Base-by-base conservation (phyloP, 108 stramenopile species). In the Nitzschia palea region DNA sequence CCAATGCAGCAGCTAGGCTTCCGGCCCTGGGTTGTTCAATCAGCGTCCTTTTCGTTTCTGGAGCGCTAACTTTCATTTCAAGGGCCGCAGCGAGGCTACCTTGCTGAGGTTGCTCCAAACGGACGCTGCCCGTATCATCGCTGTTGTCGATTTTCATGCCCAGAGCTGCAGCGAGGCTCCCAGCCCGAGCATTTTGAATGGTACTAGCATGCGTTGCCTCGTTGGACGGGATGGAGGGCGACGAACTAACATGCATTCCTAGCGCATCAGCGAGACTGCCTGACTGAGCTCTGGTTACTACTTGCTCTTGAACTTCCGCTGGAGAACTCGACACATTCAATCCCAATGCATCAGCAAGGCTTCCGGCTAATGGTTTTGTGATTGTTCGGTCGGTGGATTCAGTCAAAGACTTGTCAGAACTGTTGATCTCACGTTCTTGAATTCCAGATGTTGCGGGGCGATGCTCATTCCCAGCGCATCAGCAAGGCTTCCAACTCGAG, bases 111-210 rank as follows among this genome's bases (percentile, higher is more conserved):
- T 40, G 37, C 37, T 8, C 37, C 37, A 10, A 14, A 40, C 37
- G 37, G n/a, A n/a, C n/a, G n/a, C n/a, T n/a, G n/a, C n/a, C n/a
- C n/a, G n/a, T n/a, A n/a, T n/a, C n/a, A n/a, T n/a, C n/a, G n/a
- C n/a, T n/a, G n/a, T n/a, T n/a, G n/a, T n/a, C n/a, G 8, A 48
- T 20, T 5, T 4, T 48, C 47, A 48, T 48, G 15, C 47, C 47
- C 47, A 48, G 47, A 18, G 47, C 47, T 48, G 47, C 47, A n/a
- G 47, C 47, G 22, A 48, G 47, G 47, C 47, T 48, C 22, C 47
- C 47, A n/a, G 47, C 18, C n/a, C 22, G 8, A 18, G 47, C 15
- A 12, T 48, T 48, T 10, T n/a, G n/a, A n/a, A n/a, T n/a, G n/a
- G n/a, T n/a, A n/a, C n/a, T n/a, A n/a, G n/a, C n/a, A n/a, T n/a